These are phyloP conservation scores for Irpex lacteus DNA, from an alignment of 1,284 basidiomycete species.

Conservation along the genomic window DNA sequence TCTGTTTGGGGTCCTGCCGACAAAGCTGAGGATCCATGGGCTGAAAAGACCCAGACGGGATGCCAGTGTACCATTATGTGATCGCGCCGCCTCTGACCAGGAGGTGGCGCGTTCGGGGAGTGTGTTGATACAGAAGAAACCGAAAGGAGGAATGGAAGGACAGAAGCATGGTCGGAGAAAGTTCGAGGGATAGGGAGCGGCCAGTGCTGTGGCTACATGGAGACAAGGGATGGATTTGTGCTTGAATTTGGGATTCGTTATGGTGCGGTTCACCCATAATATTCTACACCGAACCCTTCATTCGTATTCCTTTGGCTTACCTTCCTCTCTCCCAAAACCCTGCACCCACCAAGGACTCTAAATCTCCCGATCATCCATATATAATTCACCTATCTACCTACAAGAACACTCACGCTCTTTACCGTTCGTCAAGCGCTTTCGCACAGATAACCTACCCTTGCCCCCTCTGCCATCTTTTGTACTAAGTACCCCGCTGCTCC, in stretches of 20 bases:
- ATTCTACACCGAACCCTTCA: too few relatives aligned
- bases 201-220: too few relatives aligned
- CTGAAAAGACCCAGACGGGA: constrained; percentile 60
- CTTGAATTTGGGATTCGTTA: too few relatives aligned
- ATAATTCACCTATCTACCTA: neutral
- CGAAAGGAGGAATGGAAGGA: neutral
- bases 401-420: constrained; percentile 2
- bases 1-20: constrained; percentile 93
- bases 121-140: neutral
- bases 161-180: neutral
- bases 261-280: too few relatives aligned
- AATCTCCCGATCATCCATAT: neutral
- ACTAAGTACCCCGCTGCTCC: neutral
- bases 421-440: constrained; percentile 2
- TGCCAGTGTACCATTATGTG: constrained; percentile 37
- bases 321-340: neutral
- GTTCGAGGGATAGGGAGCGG: neutral
- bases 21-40: constrained; percentile 88
- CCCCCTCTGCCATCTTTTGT: neutral
- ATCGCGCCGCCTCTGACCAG: constrained; percentile 1
- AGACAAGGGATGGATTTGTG: too few relatives aligned
- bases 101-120: neutral
- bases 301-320: neutral
- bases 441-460: neutral
- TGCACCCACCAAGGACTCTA: neutral